phyloP scores from a whole-genome alignment of 176 grass and related monocot genomes.

The Oryza glaberrima region DNA sequence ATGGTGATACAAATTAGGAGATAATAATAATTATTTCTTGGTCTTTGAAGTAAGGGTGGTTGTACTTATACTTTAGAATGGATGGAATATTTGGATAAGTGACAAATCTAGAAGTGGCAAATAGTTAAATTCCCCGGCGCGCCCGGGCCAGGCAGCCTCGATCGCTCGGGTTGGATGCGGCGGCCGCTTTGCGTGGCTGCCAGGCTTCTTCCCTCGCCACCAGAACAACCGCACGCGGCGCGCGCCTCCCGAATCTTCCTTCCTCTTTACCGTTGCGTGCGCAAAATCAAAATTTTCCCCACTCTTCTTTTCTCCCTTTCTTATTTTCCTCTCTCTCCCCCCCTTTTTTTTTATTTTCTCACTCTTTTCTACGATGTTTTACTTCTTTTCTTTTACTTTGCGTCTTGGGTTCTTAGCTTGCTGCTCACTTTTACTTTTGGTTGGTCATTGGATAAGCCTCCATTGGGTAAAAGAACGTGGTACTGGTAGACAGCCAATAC shows the following conservation, averaged over 20 bases:
- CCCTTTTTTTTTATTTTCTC: not conserved
- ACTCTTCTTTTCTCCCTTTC: not conserved
- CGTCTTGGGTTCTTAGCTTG: not conserved
- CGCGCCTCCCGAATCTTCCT: conserved; percentile 19
- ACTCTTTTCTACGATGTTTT: not conserved
- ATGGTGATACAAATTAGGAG: too few species aligned
- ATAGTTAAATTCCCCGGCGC: too few species aligned
- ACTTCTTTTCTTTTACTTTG: not conserved
- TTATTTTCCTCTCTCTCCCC: not conserved
- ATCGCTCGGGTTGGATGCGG: conserved; percentile 13
- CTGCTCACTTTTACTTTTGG: not conserved
- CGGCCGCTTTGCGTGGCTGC: conserved; percentile 47
- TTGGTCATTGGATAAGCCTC: not conserved
- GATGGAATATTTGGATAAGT: too few species aligned
- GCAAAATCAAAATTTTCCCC: conserved; percentile 5
- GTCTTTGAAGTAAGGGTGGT: too few species aligned
- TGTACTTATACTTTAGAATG: too few species aligned
- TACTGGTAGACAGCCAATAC: not conserved
- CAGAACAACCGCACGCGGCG: not conserved
- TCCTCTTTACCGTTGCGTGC: conserved; percentile 43
- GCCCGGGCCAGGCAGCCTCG: too few species aligned
- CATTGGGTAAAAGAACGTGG: not conserved
- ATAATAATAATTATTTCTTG: too few species aligned
- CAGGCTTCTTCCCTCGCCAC: not conserved
- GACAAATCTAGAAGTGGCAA: too few species aligned